Conservation (phyloP, 371 early-diverging fungal genomes). For the Mortierella sp. region DNA sequence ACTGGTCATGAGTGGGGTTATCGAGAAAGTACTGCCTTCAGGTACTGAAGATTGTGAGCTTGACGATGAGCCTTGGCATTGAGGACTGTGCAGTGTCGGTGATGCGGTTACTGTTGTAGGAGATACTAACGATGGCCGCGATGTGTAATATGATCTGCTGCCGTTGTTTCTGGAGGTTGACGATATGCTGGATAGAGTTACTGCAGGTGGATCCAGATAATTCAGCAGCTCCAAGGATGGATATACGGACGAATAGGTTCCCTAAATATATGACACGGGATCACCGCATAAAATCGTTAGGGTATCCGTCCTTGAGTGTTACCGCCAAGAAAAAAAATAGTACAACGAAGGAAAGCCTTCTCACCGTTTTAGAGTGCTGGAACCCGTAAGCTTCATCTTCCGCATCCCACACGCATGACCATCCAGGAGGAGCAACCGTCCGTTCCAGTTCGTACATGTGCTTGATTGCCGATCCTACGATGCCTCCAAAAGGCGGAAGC, state of each 20-base stretch:
- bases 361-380: constrained; percentile 33
- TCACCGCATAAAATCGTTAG: not conserved
- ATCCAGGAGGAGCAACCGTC: constrained; percentile 24
- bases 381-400: constrained; percentile 50
- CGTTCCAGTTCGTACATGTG: constrained; percentile 35
- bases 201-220: constrained; percentile 24
- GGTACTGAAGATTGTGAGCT: too few species aligned
- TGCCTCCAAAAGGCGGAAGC: constrained; percentile 29
- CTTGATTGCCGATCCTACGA: constrained; percentile 39
- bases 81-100: not conserved
- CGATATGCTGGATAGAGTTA: constrained; percentile 1
- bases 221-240: constrained; percentile 30
- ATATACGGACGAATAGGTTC: constrained; percentile 36
- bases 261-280: constrained; percentile 13
- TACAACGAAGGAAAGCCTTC: not conserved
- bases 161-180: not conserved
- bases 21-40: too few species aligned
- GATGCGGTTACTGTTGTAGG: not conserved
- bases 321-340: not conserved
- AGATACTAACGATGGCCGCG: not conserved
- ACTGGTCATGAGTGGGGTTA: too few species aligned
- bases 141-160: constrained; percentile 4
- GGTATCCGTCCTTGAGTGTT: too few species aligned
- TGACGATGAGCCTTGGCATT: not conserved
- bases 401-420: constrained; percentile 37